phyloP scores from a whole-genome alignment of 2,329 filamentous ascomycete species.

The Aureobasidium sp. region DNA sequence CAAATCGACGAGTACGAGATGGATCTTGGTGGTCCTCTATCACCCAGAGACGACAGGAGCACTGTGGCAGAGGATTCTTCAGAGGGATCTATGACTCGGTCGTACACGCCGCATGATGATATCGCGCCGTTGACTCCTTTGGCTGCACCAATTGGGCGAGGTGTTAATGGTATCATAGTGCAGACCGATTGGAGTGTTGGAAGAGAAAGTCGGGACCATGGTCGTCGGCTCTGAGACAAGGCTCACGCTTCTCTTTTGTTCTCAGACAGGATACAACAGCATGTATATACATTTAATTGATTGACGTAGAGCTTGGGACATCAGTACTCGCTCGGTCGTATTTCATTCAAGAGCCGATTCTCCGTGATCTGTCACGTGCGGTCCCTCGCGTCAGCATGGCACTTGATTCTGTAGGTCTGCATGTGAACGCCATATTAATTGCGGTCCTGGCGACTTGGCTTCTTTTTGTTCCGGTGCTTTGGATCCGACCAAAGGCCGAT shows the following conservation, averaged over 20 bases:
- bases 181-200: slow-evolving; percentile 1
- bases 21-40: not conserved
- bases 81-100: not conserved
- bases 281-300: not conserved
- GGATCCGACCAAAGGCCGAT: too few relatives aligned
- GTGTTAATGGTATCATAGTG: not conserved
- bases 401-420: too few relatives aligned
- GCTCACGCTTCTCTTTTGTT: not conserved
- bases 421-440: too few relatives aligned
- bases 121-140: not conserved
- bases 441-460: too few relatives aligned
- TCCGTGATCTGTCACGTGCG: too few relatives aligned
- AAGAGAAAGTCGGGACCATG: not conserved
- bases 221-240: not conserved
- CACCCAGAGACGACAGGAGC: not conserved
- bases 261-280: not conserved
- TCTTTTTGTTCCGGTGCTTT: too few relatives aligned
- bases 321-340: not conserved
- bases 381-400: too few relatives aligned
- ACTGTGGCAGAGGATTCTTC: not conserved
- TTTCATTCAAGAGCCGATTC: too few relatives aligned
- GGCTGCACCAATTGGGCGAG: not conserved
- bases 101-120: not conserved
- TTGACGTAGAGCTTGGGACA: not conserved
- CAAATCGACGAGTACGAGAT: slow-evolving; percentile 10